Evolutionary conservation across 139 green algal genomes (phyloP), one percentile per base, ranked within the genome.

Genomic region (Yamagishiella unicocca): DNA sequence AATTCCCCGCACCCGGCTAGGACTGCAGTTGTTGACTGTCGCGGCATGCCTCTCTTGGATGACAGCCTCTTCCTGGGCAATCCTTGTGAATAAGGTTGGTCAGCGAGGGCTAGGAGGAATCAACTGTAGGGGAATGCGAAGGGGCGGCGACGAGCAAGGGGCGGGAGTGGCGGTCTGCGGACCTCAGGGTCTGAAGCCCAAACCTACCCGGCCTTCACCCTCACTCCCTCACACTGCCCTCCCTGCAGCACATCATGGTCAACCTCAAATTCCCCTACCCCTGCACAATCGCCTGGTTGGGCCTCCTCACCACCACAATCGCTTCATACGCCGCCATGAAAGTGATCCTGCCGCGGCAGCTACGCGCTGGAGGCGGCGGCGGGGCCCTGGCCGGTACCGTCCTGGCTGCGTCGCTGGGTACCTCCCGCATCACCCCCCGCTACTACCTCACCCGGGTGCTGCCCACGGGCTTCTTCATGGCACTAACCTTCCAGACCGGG

Each of bases 381-480:
- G 22, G 73, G n/a, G 29, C 29, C 29, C 12, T 27, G n/a, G 73
- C 45, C 21, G 40, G 19, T 14, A 21, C 40, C 4, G 70, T 43
- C 14, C 67, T 46, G 33, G 45, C 33, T 21, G 14, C n/a, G 2
- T 45, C n/a, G 17, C 21, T 9, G 2, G 27, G n/a, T 1, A 17
- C 29, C 35, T 43, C 43, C n/a, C 5, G 21, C 35, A 54, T 93
- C 0, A 84, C 66, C 1, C 42, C n/a, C 1, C 76, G 82, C 58
- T 78, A 90, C 62, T 93, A 87, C 70, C 68, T 87, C 31, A 90
- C 70, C 19, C 70, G 74, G 0, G 76, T 93, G 31, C 42, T 92
- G 58, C 83, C 87, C 38, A 91, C 88, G 43, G 90, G 87, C 31
- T 89, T 91, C 55, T 89, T 91, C 78, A 93, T 91, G 83, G 74